Conservation (phyloP, 331 rosid species). For the Rhamnella rubrinervis region DNA sequence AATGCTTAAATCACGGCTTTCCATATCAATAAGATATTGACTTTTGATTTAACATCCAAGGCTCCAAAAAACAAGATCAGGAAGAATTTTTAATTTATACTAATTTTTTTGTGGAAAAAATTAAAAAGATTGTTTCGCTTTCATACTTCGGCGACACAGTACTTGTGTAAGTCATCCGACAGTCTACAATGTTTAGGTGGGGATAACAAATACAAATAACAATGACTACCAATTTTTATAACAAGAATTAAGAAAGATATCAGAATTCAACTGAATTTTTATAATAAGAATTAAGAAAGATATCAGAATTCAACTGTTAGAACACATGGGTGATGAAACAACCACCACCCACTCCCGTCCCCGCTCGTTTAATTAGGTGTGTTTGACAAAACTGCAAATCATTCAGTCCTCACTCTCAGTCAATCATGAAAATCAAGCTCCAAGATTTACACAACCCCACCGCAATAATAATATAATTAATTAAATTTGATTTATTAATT, state of each 20-base stretch:
- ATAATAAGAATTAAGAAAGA: too few species aligned
- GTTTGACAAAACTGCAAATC: too few species aligned
- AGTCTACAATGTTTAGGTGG: conserved; percentile 33
- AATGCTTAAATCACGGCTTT: not conserved
- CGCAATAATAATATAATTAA: too few species aligned
- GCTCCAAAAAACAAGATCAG: not conserved
- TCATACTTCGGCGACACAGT: conserved; percentile 16
- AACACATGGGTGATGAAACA: not conserved
- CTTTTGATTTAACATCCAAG: not conserved
- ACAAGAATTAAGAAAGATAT: too few species aligned
- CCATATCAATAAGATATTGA: not conserved
- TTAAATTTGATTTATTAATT: too few species aligned
- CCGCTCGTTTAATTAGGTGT: too few species aligned
- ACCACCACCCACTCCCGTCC: too few species aligned
- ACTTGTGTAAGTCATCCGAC: conserved; percentile 6
- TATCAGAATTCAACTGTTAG: not conserved
- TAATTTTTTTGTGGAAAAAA: not conserved
- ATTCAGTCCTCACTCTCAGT: too few species aligned
- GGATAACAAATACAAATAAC: too few species aligned
- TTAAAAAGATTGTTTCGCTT: not conserved
- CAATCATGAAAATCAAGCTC: too few species aligned
- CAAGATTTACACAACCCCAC: too few species aligned
- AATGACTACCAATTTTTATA: too few species aligned
- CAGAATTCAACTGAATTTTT: not conserved
- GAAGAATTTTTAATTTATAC: not conserved